phyloP scores from a whole-genome alignment of 306 rosid genomes.

The Alnus glutinosa region DNA sequence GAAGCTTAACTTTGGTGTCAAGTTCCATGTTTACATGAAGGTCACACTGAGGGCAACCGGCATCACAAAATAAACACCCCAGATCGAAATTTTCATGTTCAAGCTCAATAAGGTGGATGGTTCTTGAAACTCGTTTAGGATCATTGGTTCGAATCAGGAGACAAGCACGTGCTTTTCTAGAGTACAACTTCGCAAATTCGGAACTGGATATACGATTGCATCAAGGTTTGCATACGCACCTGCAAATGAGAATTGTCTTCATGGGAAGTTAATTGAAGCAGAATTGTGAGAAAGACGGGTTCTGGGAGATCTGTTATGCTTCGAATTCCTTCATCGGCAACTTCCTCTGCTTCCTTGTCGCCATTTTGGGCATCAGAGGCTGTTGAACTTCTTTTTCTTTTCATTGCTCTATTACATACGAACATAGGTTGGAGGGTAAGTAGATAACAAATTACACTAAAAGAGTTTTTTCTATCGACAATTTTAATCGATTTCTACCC shows the following conservation, averaged over 20 bases:
- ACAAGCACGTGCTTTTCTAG: not conserved
- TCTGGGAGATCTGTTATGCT: conserved; percentile 17
- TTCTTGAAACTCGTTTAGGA: conserved; percentile 5
- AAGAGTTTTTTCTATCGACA: too few species aligned
- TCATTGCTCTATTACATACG: not conserved
- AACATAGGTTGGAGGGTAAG: not conserved
- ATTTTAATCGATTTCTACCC: too few species aligned
- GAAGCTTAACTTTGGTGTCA: conserved; percentile 25
- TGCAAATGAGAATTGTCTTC: conserved; percentile 30
- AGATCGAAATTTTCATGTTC: conserved; percentile 9
- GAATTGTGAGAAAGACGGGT: not conserved
- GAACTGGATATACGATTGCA: conserved; percentile 24
- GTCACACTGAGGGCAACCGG: not conserved
- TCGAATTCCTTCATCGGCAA: not conserved
- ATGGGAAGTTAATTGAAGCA: conserved; percentile 23
- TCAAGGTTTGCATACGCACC: conserved; percentile 31
- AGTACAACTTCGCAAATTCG: conserved; percentile 12
- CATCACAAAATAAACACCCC: too few species aligned
- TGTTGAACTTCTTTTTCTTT: not conserved
- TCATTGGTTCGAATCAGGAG: conserved; percentile 5
- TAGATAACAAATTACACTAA: too few species aligned
- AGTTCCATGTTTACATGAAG: conserved; percentile 1
- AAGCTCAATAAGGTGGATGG: conserved; percentile 22
- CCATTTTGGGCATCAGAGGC: not conserved
- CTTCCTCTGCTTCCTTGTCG: not conserved